phyloP scores from a whole-genome alignment of 106 monocot species.

The Triglochin maritima region DNA sequence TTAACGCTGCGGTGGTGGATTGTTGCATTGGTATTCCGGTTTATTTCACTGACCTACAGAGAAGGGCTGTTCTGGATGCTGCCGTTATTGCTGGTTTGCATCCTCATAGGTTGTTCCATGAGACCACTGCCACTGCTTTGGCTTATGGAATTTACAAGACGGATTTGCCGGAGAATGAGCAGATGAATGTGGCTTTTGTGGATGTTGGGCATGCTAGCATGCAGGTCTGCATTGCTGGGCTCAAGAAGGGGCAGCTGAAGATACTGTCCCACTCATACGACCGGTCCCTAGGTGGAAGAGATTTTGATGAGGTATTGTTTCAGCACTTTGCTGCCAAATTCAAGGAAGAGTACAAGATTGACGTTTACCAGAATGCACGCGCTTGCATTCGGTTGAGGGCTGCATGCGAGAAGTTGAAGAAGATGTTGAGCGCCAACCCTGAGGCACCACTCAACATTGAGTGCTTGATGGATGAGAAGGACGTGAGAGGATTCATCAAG shows the following conservation, averaged over 20 bases:
- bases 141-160: conserved; percentile 82
- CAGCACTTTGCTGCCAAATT: conserved; percentile 73
- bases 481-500: conserved; percentile 68
- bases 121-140: conserved; percentile 60
- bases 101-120: conserved; percentile 71
- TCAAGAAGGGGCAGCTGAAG: conserved; percentile 70
- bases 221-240: conserved; percentile 83
- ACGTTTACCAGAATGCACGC: conserved; percentile 69
- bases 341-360: conserved; percentile 69
- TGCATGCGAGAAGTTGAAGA: conserved; percentile 81
- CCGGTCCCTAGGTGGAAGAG: conserved; percentile 65
- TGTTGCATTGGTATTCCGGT: conserved; percentile 86
- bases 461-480: conserved; percentile 95
- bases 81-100: conserved; percentile 61
- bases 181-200: conserved; percentile 63
- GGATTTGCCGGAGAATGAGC: conserved; percentile 35
- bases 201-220: conserved; percentile 85
- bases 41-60: conserved; percentile 80
- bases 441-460: conserved; percentile 76
- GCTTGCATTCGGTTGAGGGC: conserved; percentile 60
- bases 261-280: conserved; percentile 67
- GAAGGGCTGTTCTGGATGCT: conserved; percentile 66
- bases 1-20: conserved; percentile 53
- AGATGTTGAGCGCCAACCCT: conserved; percentile 79
- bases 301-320: conserved; percentile 84